Evolutionary conservation across 192 early-diverging fungal genomes (phyloP), one percentile per base, ranked within the genome.

Genomic region (Entomortierella chlamydospora): DNA sequence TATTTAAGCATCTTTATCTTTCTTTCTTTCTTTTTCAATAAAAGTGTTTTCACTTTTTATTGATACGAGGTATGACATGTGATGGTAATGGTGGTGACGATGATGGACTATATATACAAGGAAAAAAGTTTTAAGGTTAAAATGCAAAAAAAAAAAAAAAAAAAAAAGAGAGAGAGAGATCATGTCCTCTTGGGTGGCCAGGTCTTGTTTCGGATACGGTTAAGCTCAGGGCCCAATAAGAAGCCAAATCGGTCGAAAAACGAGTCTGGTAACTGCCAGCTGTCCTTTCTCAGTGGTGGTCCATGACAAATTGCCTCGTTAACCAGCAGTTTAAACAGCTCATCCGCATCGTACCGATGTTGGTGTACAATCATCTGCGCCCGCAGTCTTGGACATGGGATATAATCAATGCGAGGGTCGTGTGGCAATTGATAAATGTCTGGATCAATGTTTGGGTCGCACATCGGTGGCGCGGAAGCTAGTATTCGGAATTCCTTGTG

Each of bases 361-460:
- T 71, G 72, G 51, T 81, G 70, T 7, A 81, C 64, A 72, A 83
- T 83, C 77, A 83, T 83, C 47, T 80, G 70, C 0, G 83, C 74
- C 25, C 73, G 30, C 47, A 83, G 31, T 37, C 76, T 78, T 0
- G 73, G 60, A 57, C 83, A 83, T 9, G 83, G 77, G 12, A 83
- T 74, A 41, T 64, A 56, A 15, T 72, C 83, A 29, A 83, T 81
- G 22, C 83, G 65, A 18, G 26, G 63, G 57, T 83, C 83, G 49
- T 81, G 83, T 6, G 72, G 68, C 45, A 80, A 18, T 54, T 70
- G 42, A 22, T 79, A 79, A n/a, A 79, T 57, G 11, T 70, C 39
- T 37, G 76, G 68, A 57, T 79, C 76, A 61, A 79, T 70, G 17
- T 60, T 62, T 13, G 68, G 76, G 23, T 79, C 68, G n/a, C 20